Conservation (phyloP, 2,329 filamentous ascomycete genomes). For the Alternaria hordeiaustralica region DNA sequence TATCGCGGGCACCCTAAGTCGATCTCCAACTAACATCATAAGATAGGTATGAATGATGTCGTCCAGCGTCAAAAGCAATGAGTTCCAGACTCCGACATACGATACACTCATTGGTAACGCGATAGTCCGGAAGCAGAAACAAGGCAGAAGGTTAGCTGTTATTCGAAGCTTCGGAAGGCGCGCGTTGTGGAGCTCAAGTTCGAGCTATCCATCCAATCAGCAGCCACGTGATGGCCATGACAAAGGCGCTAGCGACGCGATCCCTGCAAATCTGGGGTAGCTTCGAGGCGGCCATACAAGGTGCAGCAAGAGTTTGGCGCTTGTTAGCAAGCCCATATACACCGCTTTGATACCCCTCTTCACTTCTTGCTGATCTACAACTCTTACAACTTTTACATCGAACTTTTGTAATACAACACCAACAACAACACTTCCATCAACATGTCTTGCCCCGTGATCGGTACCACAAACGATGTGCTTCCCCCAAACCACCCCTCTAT, state of each 20-base stretch:
- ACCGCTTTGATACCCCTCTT: conserved; percentile 5
- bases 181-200: not conserved
- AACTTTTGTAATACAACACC: not conserved
- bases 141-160: not conserved
- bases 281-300: conserved; percentile 14
- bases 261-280: conserved; percentile 26
- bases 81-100: not conserved
- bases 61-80: not conserved
- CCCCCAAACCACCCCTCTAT: conserved; percentile 53
- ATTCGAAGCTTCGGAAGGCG: not conserved
- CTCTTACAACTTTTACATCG: not conserved
- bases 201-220: conserved; percentile 13
- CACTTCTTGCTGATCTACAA: not conserved
- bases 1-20: not conserved
- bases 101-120: not conserved
- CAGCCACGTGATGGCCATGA: conserved; percentile 9
- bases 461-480: conserved; percentile 53
- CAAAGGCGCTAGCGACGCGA: conserved; percentile 14
- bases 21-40: not conserved
- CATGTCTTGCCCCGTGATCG: conserved; percentile 48
- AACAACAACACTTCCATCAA: not conserved
- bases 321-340: not conserved
- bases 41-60: not conserved
- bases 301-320: not conserved
- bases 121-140: not conserved